Conservation (phyloP, 225 moss, liverwort and hornwort genomes). For the Sphagnum tenellum region DNA sequence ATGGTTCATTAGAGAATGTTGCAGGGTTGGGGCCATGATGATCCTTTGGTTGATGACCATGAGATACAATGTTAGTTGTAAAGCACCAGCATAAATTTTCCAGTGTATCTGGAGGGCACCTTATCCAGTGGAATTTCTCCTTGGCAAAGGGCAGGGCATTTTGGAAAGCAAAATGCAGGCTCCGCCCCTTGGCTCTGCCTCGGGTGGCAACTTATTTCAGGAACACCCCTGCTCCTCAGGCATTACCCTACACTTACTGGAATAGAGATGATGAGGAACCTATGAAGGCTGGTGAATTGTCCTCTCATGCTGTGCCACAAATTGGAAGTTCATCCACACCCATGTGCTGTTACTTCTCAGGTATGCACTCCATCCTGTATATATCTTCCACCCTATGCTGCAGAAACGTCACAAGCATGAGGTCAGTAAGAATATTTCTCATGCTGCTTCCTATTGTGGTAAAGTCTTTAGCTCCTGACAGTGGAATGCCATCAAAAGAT, state of each 20-base stretch:
- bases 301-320: not conserved
- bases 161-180: no score
- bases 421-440: slow-evolving; percentile 1
- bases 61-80: slow-evolving; percentile 30
- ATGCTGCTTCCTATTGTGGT: slow-evolving; percentile 11
- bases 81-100: no score
- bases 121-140: no score
- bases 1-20: slow-evolving; percentile 20
- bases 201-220: no score
- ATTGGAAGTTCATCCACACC: no score
- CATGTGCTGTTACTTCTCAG: not conserved
- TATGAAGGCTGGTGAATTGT: slow-evolving; percentile 13
- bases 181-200: no score
- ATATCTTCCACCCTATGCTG: no score
- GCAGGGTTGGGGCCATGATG: slow-evolving; percentile 43
- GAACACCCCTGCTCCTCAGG: no score
- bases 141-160: no score
- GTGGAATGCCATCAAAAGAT: slow-evolving; percentile 41
- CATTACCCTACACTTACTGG: slow-evolving; percentile 20
- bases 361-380: no score
- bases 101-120: no score
- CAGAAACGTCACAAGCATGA: no score
- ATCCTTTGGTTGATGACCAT: slow-evolving; percentile 50
- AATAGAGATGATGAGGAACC: slow-evolving; percentile 50
- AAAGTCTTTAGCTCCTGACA: slow-evolving; percentile 19